Conservation (phyloP, 768 basidiomycete species). For the Mycena latifolia region DNA sequence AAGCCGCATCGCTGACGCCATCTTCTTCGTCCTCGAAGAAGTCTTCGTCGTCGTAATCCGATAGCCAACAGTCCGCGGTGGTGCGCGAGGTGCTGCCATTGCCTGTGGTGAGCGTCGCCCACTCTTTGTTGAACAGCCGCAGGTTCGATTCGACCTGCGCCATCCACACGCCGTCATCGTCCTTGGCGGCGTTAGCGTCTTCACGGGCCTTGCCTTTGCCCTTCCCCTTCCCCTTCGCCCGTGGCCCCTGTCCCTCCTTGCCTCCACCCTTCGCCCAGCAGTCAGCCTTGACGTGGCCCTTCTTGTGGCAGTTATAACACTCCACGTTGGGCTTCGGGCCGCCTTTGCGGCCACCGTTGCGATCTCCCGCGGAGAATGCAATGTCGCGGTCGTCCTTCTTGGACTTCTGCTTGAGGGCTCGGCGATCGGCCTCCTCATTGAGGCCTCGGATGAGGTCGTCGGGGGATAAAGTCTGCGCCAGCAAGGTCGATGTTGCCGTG, state of each 20-base stretch:
- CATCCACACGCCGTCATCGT: conserved; percentile 29
- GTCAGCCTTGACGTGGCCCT: conserved; percentile 37
- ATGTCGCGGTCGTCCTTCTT: conserved; percentile 20
- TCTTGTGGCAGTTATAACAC: conserved; percentile 40
- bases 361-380: conserved; percentile 23
- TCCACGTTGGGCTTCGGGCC: conserved; percentile 2
- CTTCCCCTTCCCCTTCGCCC: conserved; percentile 17
- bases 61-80: conserved; percentile 11
- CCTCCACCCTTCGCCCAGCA: conserved; percentile 31
- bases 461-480: conserved; percentile 23
- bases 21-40: conserved; percentile 19
- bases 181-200: not conserved
- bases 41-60: conserved; percentile 25
- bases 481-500: conserved; percentile 33
- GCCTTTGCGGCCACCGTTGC: not conserved
- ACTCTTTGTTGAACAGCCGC: conserved; percentile 2
- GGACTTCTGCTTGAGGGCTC: conserved; percentile 16
- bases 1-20: not conserved
- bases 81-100: not conserved
- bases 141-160: conserved; percentile 22
- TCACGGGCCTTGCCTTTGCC: conserved; percentile 11
- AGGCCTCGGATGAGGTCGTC: conserved; percentile 35
- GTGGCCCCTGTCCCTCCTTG: conserved; percentile 37
- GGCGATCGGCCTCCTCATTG: conserved; percentile 33
- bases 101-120: not conserved